Evolutionary conservation across 2,329 filamentous ascomycete genomes (phyloP).

Genomic region (Thelonectria rubi): DNA sequence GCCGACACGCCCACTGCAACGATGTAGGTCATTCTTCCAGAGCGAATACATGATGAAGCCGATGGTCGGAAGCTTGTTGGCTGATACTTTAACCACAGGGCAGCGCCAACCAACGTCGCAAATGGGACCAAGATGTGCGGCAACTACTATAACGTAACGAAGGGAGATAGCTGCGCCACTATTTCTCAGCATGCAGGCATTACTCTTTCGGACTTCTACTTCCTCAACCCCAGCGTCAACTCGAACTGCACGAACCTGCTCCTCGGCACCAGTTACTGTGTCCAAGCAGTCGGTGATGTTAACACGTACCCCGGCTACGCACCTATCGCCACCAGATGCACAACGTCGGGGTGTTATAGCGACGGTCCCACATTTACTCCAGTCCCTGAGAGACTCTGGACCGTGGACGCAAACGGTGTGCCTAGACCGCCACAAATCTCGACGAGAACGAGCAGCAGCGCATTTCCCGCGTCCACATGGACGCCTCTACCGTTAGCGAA

Average conservation of each 20-base stretch:
- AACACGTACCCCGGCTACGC: constrained; percentile 10
- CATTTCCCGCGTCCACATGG: background rate
- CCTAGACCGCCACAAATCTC: background rate
- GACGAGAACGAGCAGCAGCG: background rate
- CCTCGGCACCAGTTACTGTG: constrained; percentile 3
- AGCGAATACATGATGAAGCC: background rate
- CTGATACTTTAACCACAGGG: background rate
- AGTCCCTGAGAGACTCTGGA: background rate
- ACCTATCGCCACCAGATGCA: background rate
- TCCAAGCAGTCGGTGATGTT: constrained; percentile 13
- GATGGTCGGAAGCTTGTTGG: background rate
- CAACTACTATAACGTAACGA: constrained; percentile 4
- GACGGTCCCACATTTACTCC: background rate
- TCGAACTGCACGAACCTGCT: constrained; percentile 12
- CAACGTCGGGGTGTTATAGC: background rate
- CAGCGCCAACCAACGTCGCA: background rate
- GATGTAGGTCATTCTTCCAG: background rate
- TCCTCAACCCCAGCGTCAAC: constrained; percentile 12
- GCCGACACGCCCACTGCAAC: background rate
- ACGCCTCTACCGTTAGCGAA: background rate
- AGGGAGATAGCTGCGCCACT: constrained; percentile 5
- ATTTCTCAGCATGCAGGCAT: background rate
- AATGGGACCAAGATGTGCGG: constrained; percentile 10
- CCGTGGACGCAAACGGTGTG: background rate
- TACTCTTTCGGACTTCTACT: constrained; percentile 12